Evolutionary conservation across 768 basidiomycete genomes (phyloP).

Genomic region (Calvatia gigantea): DNA sequence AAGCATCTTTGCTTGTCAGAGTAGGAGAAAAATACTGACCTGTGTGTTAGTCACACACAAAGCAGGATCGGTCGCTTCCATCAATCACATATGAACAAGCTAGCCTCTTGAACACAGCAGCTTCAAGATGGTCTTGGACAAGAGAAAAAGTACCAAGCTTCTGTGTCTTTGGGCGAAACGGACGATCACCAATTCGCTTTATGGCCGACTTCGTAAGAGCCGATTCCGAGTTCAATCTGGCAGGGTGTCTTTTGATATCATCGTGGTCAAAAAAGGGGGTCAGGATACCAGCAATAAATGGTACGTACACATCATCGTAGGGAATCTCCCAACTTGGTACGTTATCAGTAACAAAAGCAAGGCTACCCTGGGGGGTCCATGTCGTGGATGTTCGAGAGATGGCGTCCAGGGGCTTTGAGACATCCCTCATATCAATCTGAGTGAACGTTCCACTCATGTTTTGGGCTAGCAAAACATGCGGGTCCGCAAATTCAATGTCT

Average conservation of each 20-base stretch:
- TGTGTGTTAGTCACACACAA: slow-evolving; percentile 64
- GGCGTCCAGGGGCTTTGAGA: slow-evolving; percentile 61
- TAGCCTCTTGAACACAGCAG: slow-evolving; percentile 52
- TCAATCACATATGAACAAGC: slow-evolving; percentile 61
- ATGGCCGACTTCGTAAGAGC: slow-evolving; percentile 28
- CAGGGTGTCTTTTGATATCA: slow-evolving; percentile 31
- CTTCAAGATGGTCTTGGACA: slow-evolving; percentile 33
- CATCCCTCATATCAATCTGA: slow-evolving; percentile 70
- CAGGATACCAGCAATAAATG: no score
- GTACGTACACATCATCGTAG: slow-evolving; percentile 75
- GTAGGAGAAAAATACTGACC: slow-evolving; percentile 20
- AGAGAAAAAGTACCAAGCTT: slow-evolving; percentile 49
- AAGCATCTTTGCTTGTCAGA: neutral
- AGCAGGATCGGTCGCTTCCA: slow-evolving; percentile 37
- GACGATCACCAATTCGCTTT: slow-evolving; percentile 61
- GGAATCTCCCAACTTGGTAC: slow-evolving; percentile 58
- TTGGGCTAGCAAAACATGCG: slow-evolving; percentile 70
- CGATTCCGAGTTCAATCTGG: slow-evolving; percentile 28
- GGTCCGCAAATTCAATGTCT: slow-evolving; percentile 71
- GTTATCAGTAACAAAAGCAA: slow-evolving; percentile 66
- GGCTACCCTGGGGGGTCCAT: slow-evolving; percentile 63
- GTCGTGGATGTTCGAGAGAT: slow-evolving; percentile 59
- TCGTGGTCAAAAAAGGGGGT: slow-evolving; percentile 3
- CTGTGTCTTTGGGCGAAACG: slow-evolving; percentile 50
- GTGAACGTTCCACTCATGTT: slow-evolving; percentile 76